Percentiles rank a stretch among this genome's conserved stretches.
Conservation (phyloP, 306 rosid genomes). For the Amphicarpaea edgeworthii region DNA sequence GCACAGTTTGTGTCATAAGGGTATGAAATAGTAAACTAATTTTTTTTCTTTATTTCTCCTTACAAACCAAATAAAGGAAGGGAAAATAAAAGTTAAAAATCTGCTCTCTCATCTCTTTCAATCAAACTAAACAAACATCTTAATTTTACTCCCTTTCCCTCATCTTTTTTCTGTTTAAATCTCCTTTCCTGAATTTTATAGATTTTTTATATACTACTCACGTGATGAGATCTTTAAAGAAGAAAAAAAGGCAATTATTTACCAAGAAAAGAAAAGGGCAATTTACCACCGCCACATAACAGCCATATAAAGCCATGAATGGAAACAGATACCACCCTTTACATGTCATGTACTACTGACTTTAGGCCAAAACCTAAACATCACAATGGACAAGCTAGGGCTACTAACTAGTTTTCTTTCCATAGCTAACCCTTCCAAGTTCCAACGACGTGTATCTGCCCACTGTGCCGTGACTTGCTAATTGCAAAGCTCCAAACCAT, state of each 20-base stretch:
- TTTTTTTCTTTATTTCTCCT: background rate
- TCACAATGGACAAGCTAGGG: constrained; percentile 42
- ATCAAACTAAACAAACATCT: no score
- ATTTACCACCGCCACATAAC: constrained; percentile 29
- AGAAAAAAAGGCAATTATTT: background rate
- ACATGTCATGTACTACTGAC: constrained; percentile 34
- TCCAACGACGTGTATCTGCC: constrained; percentile 47
- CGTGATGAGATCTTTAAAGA: background rate
- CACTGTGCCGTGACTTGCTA: background rate
- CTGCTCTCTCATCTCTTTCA: no score
- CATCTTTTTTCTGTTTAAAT: background rate
- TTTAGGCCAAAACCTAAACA: constrained; percentile 44
- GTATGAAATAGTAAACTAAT: no score
- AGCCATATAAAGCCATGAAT: constrained; percentile 35
- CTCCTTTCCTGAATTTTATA: background rate
- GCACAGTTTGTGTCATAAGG: background rate
- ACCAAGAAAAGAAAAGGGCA: background rate
- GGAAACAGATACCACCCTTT: constrained; percentile 26
- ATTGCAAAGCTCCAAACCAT: no score
- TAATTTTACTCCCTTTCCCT: background rate
- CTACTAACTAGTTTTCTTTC: constrained; percentile 34
- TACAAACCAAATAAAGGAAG: background rate
- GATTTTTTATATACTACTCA: background rate
- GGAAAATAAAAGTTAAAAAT: background rate
- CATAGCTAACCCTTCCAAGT: constrained; percentile 41